Evolutionary conservation across 2,329 filamentous ascomycete species (phyloP), one percentile per base, ranked within the genome.

Genomic region (Coleophoma eucalyptorum): DNA sequence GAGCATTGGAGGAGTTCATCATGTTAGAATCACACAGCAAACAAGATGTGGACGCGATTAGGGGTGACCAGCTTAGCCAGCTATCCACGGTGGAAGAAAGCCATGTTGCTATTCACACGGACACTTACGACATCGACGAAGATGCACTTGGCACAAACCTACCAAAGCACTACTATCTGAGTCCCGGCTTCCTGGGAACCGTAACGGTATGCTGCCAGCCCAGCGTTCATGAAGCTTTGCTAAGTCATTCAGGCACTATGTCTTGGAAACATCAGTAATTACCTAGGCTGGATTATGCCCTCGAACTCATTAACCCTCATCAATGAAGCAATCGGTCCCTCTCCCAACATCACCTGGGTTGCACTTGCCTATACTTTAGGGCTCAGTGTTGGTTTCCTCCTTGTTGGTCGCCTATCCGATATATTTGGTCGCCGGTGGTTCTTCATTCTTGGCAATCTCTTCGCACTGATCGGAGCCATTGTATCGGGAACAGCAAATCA

Each of bases 341-440:
- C 51, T 5, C 43, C 47, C 19, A 61, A 63, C 35, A 58, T 58
- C 41, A 57, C 43, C 33, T 58, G 56, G 56, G 54, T 56, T 10
- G 52, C 56, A 12, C 43, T 53, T 18, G 49, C 51, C 12, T 73
- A 66, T 65, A 69, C 69, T 2, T 61, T 73, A 50, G 69, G 69
- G 12, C 62, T 60, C n/a, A 66, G 65, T 43, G 63, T 72, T 47
- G 68, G 68, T 18, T 70, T 71, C 52, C 61, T 72, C 50, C 58
- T 76, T 11, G 62, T 71, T 31, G 72, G 72, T 38, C 69, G 72
- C 11, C 61, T 75, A 1, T 70, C 67, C 2, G 69, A 75, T 56
- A 64, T 74, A 21, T 74, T 71, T 46, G 72, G 72, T 15, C 67
- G 72, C 31, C 67, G 70, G 52, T 73, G 69, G 66, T 66, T 71